phyloP scores from a whole-genome alignment of 169 alveolate species.

The Cryptosporidium meleagridis region DNA sequence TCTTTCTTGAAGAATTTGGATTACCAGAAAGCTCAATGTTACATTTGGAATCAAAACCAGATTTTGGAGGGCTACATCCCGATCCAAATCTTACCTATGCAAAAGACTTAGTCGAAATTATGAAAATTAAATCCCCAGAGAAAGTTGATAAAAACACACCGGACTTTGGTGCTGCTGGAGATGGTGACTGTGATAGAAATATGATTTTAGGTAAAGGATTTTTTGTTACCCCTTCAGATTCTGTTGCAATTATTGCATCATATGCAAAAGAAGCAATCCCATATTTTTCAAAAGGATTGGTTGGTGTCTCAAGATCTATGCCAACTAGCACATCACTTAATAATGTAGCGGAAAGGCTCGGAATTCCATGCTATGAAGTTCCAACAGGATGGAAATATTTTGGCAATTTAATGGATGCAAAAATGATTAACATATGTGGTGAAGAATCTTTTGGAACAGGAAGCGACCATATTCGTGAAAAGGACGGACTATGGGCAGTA shows the following conservation, averaged over 20 bases:
- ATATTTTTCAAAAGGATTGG: conserved; percentile 82
- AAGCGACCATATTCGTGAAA: conserved; percentile 92
- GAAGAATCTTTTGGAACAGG: conserved; percentile 98
- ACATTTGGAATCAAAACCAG: conserved; percentile 77
- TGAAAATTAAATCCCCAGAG: conserved; percentile 72
- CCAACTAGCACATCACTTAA: conserved; percentile 95
- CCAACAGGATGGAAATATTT: conserved; percentile 99
- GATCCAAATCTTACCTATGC: conserved; percentile 95
- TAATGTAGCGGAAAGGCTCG: conserved; percentile 90
- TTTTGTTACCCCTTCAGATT: conserved; percentile 95
- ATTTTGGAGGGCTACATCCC: conserved; percentile 89
- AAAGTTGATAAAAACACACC: conserved; percentile 81
- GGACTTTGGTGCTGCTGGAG: conserved; percentile 96
- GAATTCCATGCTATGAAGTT: conserved; percentile 89
- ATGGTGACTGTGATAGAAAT: conserved; percentile 97
- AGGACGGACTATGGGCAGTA: conserved; percentile 97
- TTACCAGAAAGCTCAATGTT: conserved; percentile 76
- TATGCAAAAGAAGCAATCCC: conserved; percentile 88
- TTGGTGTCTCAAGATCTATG: conserved; percentile 96
- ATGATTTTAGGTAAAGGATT: conserved; percentile 92
- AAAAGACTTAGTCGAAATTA: conserved; percentile 87
- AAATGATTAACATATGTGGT: conserved; percentile 90
- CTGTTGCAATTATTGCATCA: conserved; percentile 92
- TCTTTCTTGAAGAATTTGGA: conserved; percentile 88
- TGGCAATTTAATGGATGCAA: conserved; percentile 96